These are phyloP conservation scores for Teratosphaeria pseudoeucalypti DNA, from an alignment of 2,329 filamentous ascomycete genomes.

Conservation along the genomic window DNA sequence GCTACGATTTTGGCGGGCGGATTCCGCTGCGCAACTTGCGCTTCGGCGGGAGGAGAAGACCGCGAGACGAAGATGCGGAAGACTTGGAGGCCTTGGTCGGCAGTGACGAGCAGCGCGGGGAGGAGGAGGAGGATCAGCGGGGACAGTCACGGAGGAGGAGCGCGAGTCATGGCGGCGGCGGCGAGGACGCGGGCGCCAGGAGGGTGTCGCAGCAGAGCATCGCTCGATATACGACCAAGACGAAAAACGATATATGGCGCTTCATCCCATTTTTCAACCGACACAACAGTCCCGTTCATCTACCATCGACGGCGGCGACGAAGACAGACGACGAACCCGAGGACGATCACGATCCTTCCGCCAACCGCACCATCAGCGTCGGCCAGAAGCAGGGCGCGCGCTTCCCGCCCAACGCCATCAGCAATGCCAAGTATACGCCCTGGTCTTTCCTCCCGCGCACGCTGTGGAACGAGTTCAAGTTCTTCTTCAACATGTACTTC, in stretches of 20 bases:
- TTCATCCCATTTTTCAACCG: constrained; percentile 17
- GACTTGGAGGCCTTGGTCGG: constrained; percentile 52
- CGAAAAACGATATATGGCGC: constrained; percentile 15
- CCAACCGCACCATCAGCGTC: constrained; percentile 65
- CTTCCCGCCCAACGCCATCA: constrained; percentile 84
- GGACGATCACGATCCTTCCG: constrained; percentile 47
- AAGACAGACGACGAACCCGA: constrained; percentile 27
- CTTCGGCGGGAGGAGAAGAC: constrained; percentile 33
- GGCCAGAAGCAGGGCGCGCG: constrained; percentile 62
- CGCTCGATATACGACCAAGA: not conserved
- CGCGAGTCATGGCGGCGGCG: not conserved
- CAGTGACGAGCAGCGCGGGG: not conserved
- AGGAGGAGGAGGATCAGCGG: not conserved
- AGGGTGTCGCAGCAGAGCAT: constrained; percentile 29
- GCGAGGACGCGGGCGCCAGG: not conserved
- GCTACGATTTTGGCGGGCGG: constrained; percentile 36
- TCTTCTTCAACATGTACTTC: constrained; percentile 99
- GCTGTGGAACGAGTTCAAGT: constrained; percentile 97
- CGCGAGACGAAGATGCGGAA: constrained; percentile 46
- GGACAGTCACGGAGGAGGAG: constrained; percentile 25
- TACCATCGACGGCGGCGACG: constrained; percentile 11
- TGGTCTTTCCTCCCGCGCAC: constrained; percentile 90
- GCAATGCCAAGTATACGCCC: constrained; percentile 95
- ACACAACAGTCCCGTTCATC: constrained; percentile 11
- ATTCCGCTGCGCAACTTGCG: constrained; percentile 60